A percentile compares a stretch with the other conserved stretches of the same genome.
phyloP scores from a whole-genome alignment of 2,329 filamentous ascomycete genomes.

The Arthroderma uncinatum region DNA sequence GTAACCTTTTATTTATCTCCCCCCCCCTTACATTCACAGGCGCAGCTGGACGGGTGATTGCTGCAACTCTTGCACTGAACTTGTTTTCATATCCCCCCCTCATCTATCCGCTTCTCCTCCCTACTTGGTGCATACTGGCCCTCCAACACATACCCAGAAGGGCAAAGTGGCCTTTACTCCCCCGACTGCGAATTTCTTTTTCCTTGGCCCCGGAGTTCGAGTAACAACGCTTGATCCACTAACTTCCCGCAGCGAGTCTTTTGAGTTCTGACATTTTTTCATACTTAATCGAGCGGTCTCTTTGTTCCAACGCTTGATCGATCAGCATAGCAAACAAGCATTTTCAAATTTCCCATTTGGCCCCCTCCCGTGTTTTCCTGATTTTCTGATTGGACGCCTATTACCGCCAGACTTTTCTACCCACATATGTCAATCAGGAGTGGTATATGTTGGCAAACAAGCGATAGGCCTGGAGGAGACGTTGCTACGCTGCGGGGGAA shows the following conservation, averaged over 20 bases:
- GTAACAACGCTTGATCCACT: background rate
- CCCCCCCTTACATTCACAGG: background rate
- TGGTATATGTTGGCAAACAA: background rate
- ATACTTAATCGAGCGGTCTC: background rate
- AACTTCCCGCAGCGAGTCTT: background rate
- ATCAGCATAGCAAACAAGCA: conserved; percentile 3
- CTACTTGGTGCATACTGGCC: background rate
- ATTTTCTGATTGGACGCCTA: background rate
- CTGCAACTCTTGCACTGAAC: background rate
- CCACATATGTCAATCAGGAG: background rate
- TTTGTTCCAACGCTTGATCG: background rate
- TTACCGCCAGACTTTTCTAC: background rate
- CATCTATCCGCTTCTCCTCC: background rate
- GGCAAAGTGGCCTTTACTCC: background rate
- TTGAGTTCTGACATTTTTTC: background rate
- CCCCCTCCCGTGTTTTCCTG: conserved; percentile 1
- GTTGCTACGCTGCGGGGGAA: background rate
- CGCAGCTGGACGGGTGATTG: background rate
- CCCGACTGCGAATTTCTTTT: background rate
- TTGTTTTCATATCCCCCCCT: background rate
- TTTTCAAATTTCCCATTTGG: background rate
- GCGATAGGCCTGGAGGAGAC: background rate
- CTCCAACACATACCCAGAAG: background rate
- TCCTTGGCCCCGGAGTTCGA: background rate
- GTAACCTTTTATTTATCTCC: background rate